phyloP scores from a whole-genome alignment of 169 alveolate genomes.

The Hepatocystis sp. region DNA sequence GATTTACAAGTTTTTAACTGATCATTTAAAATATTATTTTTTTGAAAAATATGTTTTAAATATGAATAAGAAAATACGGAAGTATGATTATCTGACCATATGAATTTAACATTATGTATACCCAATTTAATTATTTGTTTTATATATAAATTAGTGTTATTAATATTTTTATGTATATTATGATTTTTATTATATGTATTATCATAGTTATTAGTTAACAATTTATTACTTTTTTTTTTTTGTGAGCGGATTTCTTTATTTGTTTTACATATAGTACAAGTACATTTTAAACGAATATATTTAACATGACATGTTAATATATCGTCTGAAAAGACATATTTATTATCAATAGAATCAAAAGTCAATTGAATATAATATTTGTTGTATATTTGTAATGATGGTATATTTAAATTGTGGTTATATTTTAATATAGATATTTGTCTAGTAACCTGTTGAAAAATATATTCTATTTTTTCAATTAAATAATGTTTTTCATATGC shows the following conservation, averaged over 20 bases:
- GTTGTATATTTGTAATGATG: constrained; percentile 51
- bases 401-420: constrained; percentile 61
- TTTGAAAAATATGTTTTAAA: constrained; percentile 41
- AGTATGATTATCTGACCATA: constrained; percentile 92
- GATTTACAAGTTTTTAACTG: no score
- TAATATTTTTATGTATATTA: no score
- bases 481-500: constrained; percentile 86
- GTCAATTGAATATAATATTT: constrained; percentile 44
- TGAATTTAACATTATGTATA: constrained; percentile 90
- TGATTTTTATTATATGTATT: no score
- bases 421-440: constrained; percentile 77
- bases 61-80: constrained; percentile 76
- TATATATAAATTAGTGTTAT: constrained; percentile 73
- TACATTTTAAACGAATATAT: constrained; percentile 54
- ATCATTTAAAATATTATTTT: not conserved
- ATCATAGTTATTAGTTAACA: no score
- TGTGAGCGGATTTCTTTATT: constrained; percentile 24
- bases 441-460: constrained; percentile 83
- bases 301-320: constrained; percentile 72
- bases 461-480: constrained; percentile 73
- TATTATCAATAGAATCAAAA: constrained; percentile 65
- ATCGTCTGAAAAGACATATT: constrained; percentile 75
- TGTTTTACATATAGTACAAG: constrained; percentile 17
- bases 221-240: constrained; percentile 62
- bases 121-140: constrained; percentile 86